Evolutionary conservation across 2,329 filamentous ascomycete species (phyloP).

Genomic region (Cladophialophora exuberans): DNA sequence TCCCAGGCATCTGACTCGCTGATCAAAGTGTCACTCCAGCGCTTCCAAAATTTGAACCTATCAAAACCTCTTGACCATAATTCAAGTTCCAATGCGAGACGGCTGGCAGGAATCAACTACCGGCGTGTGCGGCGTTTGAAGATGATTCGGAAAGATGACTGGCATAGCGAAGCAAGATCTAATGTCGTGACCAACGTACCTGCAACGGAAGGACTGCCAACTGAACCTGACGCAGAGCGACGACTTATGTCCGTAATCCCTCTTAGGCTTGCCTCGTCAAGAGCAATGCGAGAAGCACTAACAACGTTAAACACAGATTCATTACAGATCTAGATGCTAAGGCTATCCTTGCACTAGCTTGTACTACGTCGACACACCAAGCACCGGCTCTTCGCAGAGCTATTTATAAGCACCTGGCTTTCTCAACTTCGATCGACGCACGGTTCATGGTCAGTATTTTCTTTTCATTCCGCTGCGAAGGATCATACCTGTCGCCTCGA

Average conservation of each 20-base stretch:
- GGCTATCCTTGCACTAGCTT: neutral
- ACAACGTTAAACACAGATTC: neutral
- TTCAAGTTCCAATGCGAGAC: no score
- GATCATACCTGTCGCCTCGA: neutral
- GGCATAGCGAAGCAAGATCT: neutral
- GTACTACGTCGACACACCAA: neutral
- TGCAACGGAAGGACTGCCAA: neutral
- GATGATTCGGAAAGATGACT: no score
- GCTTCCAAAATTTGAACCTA: neutral
- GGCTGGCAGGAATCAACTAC: no score
- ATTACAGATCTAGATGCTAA: neutral
- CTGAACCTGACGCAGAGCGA: neutral
- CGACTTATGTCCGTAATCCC: slow-evolving; percentile 1
- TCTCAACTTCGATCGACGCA: neutral
- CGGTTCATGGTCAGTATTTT: neutral
- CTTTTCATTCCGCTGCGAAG: neutral
- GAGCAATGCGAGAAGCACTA: no score
- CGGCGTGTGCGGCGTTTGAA: no score
- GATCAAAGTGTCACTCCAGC: no score
- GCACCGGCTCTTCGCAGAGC: neutral
- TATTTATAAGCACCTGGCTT: neutral
- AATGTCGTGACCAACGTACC: neutral
- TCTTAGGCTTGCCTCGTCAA: no score
- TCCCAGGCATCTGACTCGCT: no score
- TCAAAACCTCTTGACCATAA: neutral